Evolutionary conservation across 306 rosid species (phyloP).

Genomic region (peach (Prunus persica)): DNA sequence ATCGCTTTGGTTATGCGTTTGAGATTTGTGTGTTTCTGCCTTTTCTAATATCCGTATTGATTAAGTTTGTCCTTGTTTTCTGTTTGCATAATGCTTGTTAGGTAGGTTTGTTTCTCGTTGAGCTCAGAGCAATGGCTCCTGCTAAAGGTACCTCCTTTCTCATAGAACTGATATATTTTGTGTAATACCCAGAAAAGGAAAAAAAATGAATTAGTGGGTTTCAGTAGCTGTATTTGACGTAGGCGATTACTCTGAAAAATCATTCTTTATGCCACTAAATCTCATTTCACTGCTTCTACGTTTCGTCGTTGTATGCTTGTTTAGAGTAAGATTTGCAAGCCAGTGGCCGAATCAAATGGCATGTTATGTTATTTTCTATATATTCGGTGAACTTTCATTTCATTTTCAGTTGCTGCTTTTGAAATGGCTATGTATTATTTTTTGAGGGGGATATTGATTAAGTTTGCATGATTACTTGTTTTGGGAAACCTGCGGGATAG

Average conservation of each 20-base stretch:
- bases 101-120: slow-evolving; percentile 18
- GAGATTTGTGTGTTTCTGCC: not conserved
- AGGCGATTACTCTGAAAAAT: not conserved
- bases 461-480: not conserved
- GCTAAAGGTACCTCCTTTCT: slow-evolving; percentile 21
- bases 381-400: not conserved
- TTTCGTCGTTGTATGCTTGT: not conserved
- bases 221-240: not conserved
- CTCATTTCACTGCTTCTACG: not conserved
- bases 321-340: not conserved
- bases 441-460: not conserved
- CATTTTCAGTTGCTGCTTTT: not conserved
- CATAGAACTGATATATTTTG: not conserved
- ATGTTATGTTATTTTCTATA: not conserved
- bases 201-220: not conserved
- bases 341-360: not conserved
- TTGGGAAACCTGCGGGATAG: not conserved
- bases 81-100: not conserved
- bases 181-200: not conserved
- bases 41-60: not conserved
- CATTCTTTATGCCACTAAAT: not conserved
- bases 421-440: not conserved
- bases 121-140: slow-evolving; percentile 33
- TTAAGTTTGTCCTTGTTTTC: not conserved
- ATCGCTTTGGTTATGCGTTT: not conserved